Evolutionary conservation across 2,329 filamentous ascomycete species (phyloP).

Genomic region (Myriosclerotinia scirpicola): DNA sequence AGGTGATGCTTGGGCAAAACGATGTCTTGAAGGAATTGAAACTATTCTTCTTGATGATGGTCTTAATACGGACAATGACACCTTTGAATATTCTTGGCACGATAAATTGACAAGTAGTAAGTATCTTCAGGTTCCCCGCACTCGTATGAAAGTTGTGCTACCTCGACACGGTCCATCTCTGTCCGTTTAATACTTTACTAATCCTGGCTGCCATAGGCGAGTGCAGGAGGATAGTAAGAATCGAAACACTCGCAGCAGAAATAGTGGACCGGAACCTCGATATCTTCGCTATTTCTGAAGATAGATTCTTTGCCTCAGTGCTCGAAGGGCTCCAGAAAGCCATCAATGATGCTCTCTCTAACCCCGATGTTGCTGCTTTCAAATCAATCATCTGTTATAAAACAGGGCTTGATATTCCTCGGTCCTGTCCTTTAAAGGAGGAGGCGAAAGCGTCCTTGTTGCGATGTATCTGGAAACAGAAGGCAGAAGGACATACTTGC

Average conservation of each 20-base stretch:
- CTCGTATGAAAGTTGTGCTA: slow-evolving; percentile 12
- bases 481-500: slow-evolving; percentile 31
- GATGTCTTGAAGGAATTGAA: slow-evolving; percentile 71
- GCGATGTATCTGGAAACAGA: slow-evolving; percentile 36
- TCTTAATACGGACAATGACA: slow-evolving; percentile 54
- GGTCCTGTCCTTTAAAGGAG: slow-evolving; percentile 41
- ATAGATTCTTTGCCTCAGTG: slow-evolving; percentile 43
- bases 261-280: slow-evolving; percentile 52
- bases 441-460: slow-evolving; percentile 32
- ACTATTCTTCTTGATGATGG: slow-evolving; percentile 78
- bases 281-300: slow-evolving; percentile 39
- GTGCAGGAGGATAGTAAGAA: slow-evolving; percentile 73
- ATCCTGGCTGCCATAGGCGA: slow-evolving; percentile 34
- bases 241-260: slow-evolving; percentile 69
- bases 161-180: not conserved
- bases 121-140: slow-evolving; percentile 1
- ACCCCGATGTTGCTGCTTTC: slow-evolving; percentile 73
- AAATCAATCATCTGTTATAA: slow-evolving; percentile 83
- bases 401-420: slow-evolving; percentile 64
- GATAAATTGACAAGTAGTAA: slow-evolving; percentile 59
- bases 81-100: slow-evolving; percentile 63
- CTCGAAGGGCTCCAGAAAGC: slow-evolving; percentile 45
- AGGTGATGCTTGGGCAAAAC: slow-evolving; percentile 56
- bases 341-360: slow-evolving; percentile 58
- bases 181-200: not conserved